phyloP scores from a whole-genome alignment of 179 eudicot species.

The Gypsophila paniculata region DNA sequence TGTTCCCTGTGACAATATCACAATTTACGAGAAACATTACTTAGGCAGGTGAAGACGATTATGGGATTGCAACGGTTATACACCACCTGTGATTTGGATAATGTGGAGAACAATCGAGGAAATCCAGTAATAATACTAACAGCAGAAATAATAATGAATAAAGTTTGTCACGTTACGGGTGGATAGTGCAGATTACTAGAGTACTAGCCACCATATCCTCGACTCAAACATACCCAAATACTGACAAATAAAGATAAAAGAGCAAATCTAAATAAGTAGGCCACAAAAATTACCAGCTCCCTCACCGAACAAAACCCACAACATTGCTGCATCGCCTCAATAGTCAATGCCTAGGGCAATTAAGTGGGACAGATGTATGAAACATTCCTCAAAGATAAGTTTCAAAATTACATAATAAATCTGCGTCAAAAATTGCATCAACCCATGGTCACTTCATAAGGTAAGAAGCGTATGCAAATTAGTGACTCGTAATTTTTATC shows the following conservation, averaged over 20 bases:
- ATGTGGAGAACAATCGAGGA: too few relatives aligned
- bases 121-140: too few relatives aligned
- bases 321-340: neutral
- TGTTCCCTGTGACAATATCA: constrained; percentile 53
- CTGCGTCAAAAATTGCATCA: too few relatives aligned
- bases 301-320: neutral
- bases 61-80: neutral
- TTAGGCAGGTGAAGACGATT: neutral
- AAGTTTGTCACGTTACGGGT: too few relatives aligned
- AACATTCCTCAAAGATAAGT: neutral
- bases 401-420: too few relatives aligned
- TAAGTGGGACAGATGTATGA: neutral
- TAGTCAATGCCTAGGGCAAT: neutral
- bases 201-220: neutral
- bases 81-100: neutral
- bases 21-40: neutral
- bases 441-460: neutral
- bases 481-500: too few relatives aligned
- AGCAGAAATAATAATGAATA: neutral
- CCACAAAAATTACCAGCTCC: neutral
- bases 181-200: neutral
- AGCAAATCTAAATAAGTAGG: neutral
- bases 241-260: neutral
- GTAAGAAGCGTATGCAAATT: too few relatives aligned
- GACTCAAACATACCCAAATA: neutral